Conservation (phyloP, 345 rosid genomes). For the Pugionium dolabratum region DNA sequence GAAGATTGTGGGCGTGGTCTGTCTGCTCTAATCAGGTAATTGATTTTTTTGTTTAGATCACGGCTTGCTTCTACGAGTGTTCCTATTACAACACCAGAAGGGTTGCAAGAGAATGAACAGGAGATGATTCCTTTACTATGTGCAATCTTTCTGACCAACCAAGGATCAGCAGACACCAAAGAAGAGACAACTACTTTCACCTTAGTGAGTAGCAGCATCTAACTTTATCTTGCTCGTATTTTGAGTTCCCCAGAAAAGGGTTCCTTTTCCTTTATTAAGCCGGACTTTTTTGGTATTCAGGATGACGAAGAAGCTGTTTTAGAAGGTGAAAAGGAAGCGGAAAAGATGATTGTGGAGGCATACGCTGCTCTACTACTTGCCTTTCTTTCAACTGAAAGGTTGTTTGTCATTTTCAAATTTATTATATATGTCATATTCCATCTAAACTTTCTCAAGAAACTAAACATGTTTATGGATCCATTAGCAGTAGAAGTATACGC, state of each 20-base stretch:
- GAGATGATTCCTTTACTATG: conserved; percentile 79
- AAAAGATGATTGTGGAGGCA: conserved; percentile 97
- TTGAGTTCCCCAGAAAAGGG: background rate
- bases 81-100: conserved; percentile 54
- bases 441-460: conserved; percentile 22
- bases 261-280: conserved; percentile 6
- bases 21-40: conserved; percentile 2
- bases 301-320: conserved; percentile 74
- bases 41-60: conserved; percentile 51
- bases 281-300: conserved; percentile 35
- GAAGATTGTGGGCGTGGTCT: background rate
- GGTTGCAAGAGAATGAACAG: conserved; percentile 50
- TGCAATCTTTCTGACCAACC: conserved; percentile 85
- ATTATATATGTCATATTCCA: background rate
- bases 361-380: conserved; percentile 94
- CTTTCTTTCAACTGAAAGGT: conserved; percentile 98
- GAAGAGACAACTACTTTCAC: conserved; percentile 56
- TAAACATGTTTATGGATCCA: conserved; percentile 26
- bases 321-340: conserved; percentile 97
- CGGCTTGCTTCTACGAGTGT: conserved; percentile 80
- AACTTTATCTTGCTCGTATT: conserved; percentile 1
- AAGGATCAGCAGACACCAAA: conserved; percentile 67
- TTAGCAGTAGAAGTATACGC: conserved; percentile 70
- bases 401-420: conserved; percentile 8
- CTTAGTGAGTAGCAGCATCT: conserved; percentile 59